Base-by-base conservation (phyloP, 164 flowering plant genomes). In the Litsea cubeba region DNA sequence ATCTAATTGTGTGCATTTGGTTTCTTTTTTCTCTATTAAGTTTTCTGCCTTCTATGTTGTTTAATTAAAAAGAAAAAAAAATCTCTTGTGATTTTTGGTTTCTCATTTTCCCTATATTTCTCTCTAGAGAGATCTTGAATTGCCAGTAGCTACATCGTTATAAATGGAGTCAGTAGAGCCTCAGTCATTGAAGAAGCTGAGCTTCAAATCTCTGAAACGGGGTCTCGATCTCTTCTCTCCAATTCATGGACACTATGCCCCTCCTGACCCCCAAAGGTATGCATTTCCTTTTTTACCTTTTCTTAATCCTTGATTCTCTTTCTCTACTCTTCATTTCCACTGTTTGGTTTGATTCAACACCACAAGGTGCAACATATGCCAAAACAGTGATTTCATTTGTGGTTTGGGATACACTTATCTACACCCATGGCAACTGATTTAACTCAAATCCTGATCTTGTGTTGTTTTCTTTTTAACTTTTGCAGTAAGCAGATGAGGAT, bases 141-240 rank as follows among this genome's bases (percentile, higher is more conserved):
- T 40, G 46, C 46, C 10, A 40, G 10, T 40, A 40, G 11, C 46
- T 40, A 4, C 46, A 40, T 40, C 46, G 0, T 40, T 8, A 40
- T 40, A 40, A 12, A 71, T 87, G 86, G 98, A 90, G 76, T 85
- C 92, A 0, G 91, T 95, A 28, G 99, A 95, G 84, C 99, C 98
- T 7, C 98, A 93, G 78, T 93, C 99, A 0, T 69, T 93, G 76
- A 95, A 95, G 89, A 95, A 95, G 81, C 89, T 95, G 2, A 88
- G 92, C 76, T 83, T 90, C 85, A 95, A 91, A 76, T 91, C 93
- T 64, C 81, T 88, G 3, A 95, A 95, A 79, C 88, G 99, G 7
- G 80, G 96, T 3, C 92, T 89, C 54, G 98, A 91, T 77, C 82
- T 93, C 74, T 93, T 91, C 83, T 86, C 94, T 66, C 91, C 97